Evolutionary conservation across 2,329 filamentous ascomycete genomes (phyloP), one percentile per base, ranked within the genome.

Genomic region (Curvularia sp.): DNA sequence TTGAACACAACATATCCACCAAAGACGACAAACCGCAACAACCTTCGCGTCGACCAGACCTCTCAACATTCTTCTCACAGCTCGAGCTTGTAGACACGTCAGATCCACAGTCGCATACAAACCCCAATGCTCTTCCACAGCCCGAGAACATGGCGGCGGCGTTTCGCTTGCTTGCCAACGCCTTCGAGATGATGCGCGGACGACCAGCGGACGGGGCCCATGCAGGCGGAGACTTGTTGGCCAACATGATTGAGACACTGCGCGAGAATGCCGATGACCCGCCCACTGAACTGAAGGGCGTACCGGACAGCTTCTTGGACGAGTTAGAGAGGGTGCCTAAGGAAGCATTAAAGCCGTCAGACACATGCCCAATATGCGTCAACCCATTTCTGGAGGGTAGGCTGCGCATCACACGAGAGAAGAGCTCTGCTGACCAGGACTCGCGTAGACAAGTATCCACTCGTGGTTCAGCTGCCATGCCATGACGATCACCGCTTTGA

Each of bases 11-110:
- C 71, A 80, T 83, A 65, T 67, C 77, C 50, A 64, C 74, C 48
- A 71, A 78, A 38, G 68, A 78, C 21, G 57, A 71, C 56, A 74
- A 71, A 55, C 64, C 74, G 52, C 70, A 71, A 61, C 76, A 77
- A 18, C 75, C 76, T 32, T 77, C 78, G 53, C 85, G 85, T 62
- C 83, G 86, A 50, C 87, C 87, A 27, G 87, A 89, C 72, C 82
- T 89, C 39, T 86, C 83, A 39, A 87, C 86, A 67, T 89, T 89
- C 80, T 88, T 88, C 78, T 81, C 82, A 56, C 83, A 84, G 43
- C 83, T 89, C 59, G 84, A 87, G 66, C 82, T 86, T 55, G 78
- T 83, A 28, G 81, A 83, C 60, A 86, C 83, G 8, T 83, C 81
- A 28, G 80, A 83, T 69, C 75, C 79, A 6, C 74, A 78, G 55